A percentile compares a stretch with the other conserved stretches of the same genome.
Evolutionary conservation across 2,329 filamentous ascomycete genomes (phyloP).

Genomic region (Ciborinia camelliae): DNA sequence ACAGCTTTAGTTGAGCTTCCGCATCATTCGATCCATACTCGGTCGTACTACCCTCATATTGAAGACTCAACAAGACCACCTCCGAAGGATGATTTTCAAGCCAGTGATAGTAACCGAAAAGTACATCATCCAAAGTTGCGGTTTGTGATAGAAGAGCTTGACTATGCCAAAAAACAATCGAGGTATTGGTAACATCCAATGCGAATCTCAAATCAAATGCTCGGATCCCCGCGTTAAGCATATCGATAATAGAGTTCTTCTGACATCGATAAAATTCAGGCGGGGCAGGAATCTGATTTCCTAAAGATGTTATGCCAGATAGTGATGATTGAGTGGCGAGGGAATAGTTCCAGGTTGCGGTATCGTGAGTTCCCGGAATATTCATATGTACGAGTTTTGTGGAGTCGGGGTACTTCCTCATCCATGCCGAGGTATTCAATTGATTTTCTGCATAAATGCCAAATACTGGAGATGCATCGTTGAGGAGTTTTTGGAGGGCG

Average conservation of each 20-base stretch:
- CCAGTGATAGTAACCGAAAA: constrained; percentile 49
- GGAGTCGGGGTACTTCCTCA: constrained; percentile 44
- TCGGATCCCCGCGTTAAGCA: constrained; percentile 47
- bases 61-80: constrained; percentile 46
- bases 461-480: constrained; percentile 44
- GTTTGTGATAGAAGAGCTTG: constrained; percentile 45
- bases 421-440: constrained; percentile 42
- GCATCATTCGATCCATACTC: constrained; percentile 38
- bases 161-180: constrained; percentile 49
- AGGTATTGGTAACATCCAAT: constrained; percentile 44
- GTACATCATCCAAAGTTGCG: constrained; percentile 44
- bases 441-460: constrained; percentile 37
- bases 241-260: constrained; percentile 38
- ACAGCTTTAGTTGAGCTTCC: constrained; percentile 41
- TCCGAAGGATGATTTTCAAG: constrained; percentile 46
- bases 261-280: constrained; percentile 45
- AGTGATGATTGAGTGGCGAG: constrained; percentile 43
- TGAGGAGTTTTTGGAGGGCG: constrained; percentile 44
- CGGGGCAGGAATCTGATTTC: constrained; percentile 34
- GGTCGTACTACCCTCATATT: constrained; percentile 44
- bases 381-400: constrained; percentile 46
- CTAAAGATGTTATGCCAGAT: constrained; percentile 41
- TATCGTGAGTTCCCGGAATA: constrained; percentile 50
- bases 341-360: constrained; percentile 51
- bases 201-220: constrained; percentile 51